phyloP scores from a whole-genome alignment of 306 rosid genomes.

The Cucurbita maxima region DNA sequence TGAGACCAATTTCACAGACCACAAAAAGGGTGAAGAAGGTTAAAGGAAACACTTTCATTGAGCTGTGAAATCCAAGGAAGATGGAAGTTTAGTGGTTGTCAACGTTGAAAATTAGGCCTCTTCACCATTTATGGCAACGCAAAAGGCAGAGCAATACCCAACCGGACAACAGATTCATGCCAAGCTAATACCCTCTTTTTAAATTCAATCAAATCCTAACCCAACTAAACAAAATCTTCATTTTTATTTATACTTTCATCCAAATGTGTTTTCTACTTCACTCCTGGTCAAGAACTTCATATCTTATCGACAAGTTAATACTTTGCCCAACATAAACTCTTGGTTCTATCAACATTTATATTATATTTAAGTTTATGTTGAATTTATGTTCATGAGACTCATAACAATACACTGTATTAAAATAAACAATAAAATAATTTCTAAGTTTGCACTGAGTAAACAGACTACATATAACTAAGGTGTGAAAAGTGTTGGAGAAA shows the following conservation, averaged over 20 bases:
- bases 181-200: not conserved
- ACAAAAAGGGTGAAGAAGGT: too few relatives aligned
- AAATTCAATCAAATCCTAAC: not conserved
- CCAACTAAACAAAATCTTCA: not conserved
- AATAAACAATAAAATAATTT: too few relatives aligned
- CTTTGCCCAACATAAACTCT: too few relatives aligned
- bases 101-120: constrained; percentile 1
- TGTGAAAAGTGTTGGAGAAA: too few relatives aligned
- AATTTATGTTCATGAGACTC: not conserved
- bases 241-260: too few relatives aligned
- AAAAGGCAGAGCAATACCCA: not conserved
- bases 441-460: too few relatives aligned
- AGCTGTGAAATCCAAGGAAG: not conserved
- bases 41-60: not conserved
- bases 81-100: not conserved
- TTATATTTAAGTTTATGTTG: too few relatives aligned
- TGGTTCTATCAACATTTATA: too few relatives aligned
- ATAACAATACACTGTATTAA: not conserved
- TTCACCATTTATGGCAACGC: not conserved
- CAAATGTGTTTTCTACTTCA: too few relatives aligned
- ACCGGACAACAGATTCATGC: not conserved
- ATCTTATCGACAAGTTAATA: too few relatives aligned
- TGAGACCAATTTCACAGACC: not conserved
- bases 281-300: too few relatives aligned
- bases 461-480: too few relatives aligned